Base-by-base conservation (phyloP, 1,284 basidiomycete species). In the Marasmius fiardii region DNA sequence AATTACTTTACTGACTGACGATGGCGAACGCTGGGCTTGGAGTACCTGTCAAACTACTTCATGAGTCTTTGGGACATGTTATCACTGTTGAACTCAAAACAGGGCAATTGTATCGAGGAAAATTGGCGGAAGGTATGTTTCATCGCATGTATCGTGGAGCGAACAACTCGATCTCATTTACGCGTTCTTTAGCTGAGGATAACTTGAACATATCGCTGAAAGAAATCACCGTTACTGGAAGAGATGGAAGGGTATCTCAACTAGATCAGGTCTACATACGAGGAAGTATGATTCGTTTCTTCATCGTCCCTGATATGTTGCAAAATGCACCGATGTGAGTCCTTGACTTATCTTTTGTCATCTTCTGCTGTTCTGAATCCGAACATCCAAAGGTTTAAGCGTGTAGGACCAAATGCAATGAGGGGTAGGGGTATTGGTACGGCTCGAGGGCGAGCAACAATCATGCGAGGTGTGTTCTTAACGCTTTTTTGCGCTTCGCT, bases 301-400 rank as follows among this genome's bases (percentile, higher is more conserved):
- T 98, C 78, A 98, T 99, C 70, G 97, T 99, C 24, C 97, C 97
- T 50, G 97, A 99, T 73, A 98, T 99, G 90, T 80, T 99, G 63
- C 93, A 98, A 69, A 98, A 99, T 71, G 97, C 97, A 24, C 97
- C 97, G 20, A 99, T 99, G 97, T 96, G 69, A 73, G 92, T 80
- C 20, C 53, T 54, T 52, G 37, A 55, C 35, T 58, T 57, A 60
- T 18, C n/a, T n/a, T 59, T 55, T 11, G 55, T 52, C 31, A 43
- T 33, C 51, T 47, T 16, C 35, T 23, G 35, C 35, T 43, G 23
- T 21, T 51, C 44, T 64, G 31, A 68, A 4, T 4, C 52, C 49
- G 39, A 43, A 35, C 43, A 21, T 52, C 34, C 41, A 37, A 65
- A 97, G 94, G 94, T 98, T 99, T 79, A 99, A 99, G 77, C 90